Conservation (phyloP, 106 monocot species). For the Platanthera zijinensis region DNA sequence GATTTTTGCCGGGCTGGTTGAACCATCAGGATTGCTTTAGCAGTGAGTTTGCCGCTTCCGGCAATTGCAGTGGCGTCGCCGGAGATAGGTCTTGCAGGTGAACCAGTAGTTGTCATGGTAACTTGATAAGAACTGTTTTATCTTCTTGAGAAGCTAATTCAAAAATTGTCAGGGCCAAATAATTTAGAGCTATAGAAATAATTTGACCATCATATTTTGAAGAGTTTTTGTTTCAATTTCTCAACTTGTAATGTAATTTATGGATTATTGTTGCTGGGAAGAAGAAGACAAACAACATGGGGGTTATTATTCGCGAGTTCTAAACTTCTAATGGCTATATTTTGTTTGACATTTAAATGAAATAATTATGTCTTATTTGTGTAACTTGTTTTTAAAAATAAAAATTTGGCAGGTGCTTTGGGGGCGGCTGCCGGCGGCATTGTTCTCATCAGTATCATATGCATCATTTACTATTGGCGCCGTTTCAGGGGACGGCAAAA, state of each 20-base stretch:
- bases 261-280: not conserved
- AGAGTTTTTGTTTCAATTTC: not conserved
- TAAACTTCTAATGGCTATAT: not conserved
- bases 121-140: not conserved
- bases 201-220: not conserved
- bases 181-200: too few relatives aligned
- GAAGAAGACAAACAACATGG: not conserved
- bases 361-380: not conserved
- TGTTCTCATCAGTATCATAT: not conserved
- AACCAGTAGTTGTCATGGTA: not conserved
- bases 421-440: not conserved
- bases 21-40: slow-evolving; percentile 3
- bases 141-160: not conserved
- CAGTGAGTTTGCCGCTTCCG: not conserved
- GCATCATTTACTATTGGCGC: not conserved
- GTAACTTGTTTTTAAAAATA: not conserved
- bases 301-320: slow-evolving; percentile 9
- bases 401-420: not conserved
- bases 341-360: not conserved
- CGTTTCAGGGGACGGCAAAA: not conserved
- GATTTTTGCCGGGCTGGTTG: slow-evolving; percentile 4
- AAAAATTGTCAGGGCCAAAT: not conserved
- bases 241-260: not conserved
- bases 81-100: not conserved
- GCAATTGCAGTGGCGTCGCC: not conserved